A percentile compares a stretch with the other conserved stretches of the same genome.
phyloP scores from a whole-genome alignment of 441 rosid species.

The Corymbia citriodora region DNA sequence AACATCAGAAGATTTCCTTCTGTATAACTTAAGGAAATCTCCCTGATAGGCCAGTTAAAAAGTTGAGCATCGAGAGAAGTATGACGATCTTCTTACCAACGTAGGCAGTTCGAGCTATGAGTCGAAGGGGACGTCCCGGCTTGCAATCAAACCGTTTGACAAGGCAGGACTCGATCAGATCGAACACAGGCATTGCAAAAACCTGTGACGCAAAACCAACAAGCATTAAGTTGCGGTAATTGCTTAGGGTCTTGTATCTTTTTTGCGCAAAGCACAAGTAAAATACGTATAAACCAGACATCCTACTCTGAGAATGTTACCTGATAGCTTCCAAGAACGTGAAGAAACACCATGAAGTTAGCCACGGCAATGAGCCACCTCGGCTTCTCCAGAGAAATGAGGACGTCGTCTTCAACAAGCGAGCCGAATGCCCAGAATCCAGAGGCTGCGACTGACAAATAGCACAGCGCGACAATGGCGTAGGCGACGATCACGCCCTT shows the following conservation, averaged over 20 bases:
- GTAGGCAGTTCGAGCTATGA: slow-evolving; percentile 29
- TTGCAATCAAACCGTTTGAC: slow-evolving; percentile 13
- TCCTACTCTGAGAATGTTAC: neutral
- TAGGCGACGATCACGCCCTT: neutral
- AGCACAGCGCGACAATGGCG: neutral
- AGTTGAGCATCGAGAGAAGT: neutral
- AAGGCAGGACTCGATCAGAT: slow-evolving; percentile 27
- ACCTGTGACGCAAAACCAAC: slow-evolving; percentile 13
- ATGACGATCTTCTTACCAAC: slow-evolving; percentile 17
- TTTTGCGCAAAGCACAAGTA: neutral
- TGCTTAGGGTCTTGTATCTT: neutral
- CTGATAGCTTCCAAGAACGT: neutral
- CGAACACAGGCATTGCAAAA: slow-evolving; percentile 39
- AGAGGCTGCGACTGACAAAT: neutral
- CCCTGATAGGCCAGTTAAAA: neutral
- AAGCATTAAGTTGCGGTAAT: neutral
- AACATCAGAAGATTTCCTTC: neutral
- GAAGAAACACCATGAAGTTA: neutral
- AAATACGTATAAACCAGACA: neutral
- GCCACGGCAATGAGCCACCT: neutral
- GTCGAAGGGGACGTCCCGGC: slow-evolving; percentile 25
- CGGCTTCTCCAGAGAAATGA: neutral
- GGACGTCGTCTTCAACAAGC: neutral
- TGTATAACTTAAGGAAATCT: neutral
- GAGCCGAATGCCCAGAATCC: neutral